These are phyloP conservation scores for Penicillium sp. DNA, from an alignment of 2,329 filamentous ascomycete species.

Conservation along the genomic window DNA sequence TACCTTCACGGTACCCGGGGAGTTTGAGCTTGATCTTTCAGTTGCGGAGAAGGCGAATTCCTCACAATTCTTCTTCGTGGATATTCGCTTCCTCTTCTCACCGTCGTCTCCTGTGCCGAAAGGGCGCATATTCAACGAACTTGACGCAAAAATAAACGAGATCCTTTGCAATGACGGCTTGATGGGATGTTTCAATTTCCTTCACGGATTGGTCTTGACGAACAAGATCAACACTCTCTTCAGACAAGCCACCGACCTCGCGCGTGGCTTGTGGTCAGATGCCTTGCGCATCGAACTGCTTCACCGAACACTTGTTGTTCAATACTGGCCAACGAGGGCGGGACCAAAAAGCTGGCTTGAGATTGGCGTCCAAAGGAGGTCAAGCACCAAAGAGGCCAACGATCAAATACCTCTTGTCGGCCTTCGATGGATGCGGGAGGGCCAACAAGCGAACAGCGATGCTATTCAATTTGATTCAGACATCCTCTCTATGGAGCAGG, in stretches of 20 bases:
- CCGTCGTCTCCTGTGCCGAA: conserved; percentile 65
- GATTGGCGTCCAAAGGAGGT: conserved; percentile 61
- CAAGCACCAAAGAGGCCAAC: conserved; percentile 9
- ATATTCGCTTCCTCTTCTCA: conserved; percentile 78
- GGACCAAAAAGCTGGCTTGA: conserved; percentile 86
- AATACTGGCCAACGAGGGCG: conserved; percentile 78
- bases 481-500: conserved; percentile 67
- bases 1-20: conserved; percentile 76
- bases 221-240: conserved; percentile 83
- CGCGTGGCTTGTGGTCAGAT: conserved; percentile 70
- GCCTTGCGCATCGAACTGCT: conserved; percentile 74
- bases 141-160: conserved; percentile 72
- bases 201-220: conserved; percentile 84
- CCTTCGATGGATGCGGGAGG: conserved; percentile 78
- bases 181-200: conserved; percentile 74
- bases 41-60: conserved; percentile 80
- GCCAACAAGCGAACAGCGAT: conserved; percentile 67
- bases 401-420: conserved; percentile 35
- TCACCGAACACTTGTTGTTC: conserved; percentile 77
- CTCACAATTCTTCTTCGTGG: conserved; percentile 90
- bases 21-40: conserved; percentile 91
- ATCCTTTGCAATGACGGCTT: conserved; percentile 69
- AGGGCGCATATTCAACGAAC: conserved; percentile 59
- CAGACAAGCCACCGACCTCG: conserved; percentile 70
- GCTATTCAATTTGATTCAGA: conserved; percentile 65